Evolutionary conservation across 2,329 filamentous ascomycete genomes (phyloP).

Genomic region (Xylaria sp.): DNA sequence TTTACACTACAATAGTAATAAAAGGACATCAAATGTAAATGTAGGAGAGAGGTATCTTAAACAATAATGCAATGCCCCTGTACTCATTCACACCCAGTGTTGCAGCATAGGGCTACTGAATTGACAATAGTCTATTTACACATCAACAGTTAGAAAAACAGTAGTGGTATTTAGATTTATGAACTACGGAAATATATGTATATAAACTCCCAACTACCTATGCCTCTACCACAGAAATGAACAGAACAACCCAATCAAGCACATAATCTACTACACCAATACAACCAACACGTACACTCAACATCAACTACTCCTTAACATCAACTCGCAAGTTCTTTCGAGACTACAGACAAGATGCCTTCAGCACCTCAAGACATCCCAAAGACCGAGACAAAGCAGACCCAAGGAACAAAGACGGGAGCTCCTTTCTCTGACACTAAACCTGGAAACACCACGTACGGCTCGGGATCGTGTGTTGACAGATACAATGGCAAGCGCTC

Average conservation of each 20-base stretch:
- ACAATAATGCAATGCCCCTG: background rate
- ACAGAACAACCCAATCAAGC: background rate
- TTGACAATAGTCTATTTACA: background rate
- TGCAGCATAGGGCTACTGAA: background rate
- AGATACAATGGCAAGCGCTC: conserved; percentile 49
- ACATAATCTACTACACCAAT: background rate
- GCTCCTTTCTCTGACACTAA: background rate
- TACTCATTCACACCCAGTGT: background rate
- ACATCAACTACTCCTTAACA: too few species aligned
- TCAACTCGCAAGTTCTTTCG: too few species aligned
- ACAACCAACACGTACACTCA: too few species aligned
- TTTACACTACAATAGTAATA: too few species aligned
- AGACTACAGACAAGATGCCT: too few species aligned
- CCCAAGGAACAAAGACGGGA: conserved; percentile 7
- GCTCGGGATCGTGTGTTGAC: background rate
- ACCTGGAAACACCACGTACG: background rate
- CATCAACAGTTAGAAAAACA: background rate
- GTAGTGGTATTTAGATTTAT: background rate
- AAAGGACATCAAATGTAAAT: too few species aligned
- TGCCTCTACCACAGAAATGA: background rate
- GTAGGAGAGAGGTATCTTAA: background rate
- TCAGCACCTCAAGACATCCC: too few species aligned
- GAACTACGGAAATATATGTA: background rate
- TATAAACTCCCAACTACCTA: background rate
- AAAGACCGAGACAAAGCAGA: too few species aligned